These are phyloP conservation scores for Imleria badia DNA, from an alignment of 768 basidiomycete species.

Conservation along the genomic window DNA sequence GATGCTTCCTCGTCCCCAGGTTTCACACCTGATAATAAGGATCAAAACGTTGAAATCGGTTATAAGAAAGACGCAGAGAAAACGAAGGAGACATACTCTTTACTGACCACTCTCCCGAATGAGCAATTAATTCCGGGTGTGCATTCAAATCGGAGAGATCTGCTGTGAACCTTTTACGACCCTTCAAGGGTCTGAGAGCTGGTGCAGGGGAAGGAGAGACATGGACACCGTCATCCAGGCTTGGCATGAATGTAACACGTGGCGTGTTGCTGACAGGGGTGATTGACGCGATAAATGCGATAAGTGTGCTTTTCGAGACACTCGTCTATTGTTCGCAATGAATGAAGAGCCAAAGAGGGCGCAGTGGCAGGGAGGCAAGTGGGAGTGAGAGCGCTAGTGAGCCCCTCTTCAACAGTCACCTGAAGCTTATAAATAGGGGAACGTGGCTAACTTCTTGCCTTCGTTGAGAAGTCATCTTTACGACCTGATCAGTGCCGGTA, in stretches of 20 bases:
- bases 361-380: no score
- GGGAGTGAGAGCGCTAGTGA: no score
- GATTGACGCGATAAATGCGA: no score
- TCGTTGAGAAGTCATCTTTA: no score
- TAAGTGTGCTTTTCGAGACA: no score
- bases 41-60: neutral
- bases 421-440: no score
- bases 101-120: conserved; percentile 38
- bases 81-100: conserved; percentile 37
- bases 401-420: no score
- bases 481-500: no score
- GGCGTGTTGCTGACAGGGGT: no score
- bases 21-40: conserved; percentile 39
- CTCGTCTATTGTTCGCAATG: no score
- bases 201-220: neutral
- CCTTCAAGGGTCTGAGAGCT: conserved; percentile 39
- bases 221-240: neutral
- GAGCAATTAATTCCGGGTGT: conserved; percentile 36
- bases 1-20: conserved; percentile 64
- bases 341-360: no score
- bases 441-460: no score
- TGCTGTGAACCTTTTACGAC: conserved; percentile 54
- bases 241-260: neutral
- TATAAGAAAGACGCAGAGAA: neutral
- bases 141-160: conserved; percentile 52